Percentiles rank a stretch among this genome's conserved stretches.
These are phyloP conservation scores for Penicillium psychrofluorescens DNA, from an alignment of 495 filamentous ascomycete genomes.

Conservation along the genomic window DNA sequence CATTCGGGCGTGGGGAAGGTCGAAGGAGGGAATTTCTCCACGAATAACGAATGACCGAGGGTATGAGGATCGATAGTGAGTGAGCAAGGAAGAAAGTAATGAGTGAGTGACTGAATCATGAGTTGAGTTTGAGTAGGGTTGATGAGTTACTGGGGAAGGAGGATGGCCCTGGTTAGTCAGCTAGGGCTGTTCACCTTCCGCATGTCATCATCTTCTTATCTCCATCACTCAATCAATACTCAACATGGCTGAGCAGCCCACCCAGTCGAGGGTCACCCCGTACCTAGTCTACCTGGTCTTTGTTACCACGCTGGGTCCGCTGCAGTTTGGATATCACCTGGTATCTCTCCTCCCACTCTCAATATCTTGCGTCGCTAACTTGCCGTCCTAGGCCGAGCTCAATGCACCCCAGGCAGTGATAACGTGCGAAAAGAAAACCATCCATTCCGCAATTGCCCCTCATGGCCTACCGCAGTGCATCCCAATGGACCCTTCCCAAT, in stretches of 20 bases:
- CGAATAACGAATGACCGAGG: neutral
- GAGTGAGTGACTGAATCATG: no score
- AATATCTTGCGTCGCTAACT: neutral
- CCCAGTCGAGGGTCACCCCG: constrained; percentile 36
- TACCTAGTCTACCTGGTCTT: constrained; percentile 60
- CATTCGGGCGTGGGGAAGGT: constrained; percentile 1
- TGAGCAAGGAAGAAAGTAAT: no score
- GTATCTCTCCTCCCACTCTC: constrained; percentile 33
- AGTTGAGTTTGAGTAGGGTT: no score
- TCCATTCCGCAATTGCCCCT: constrained; percentile 31
- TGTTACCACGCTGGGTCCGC: constrained; percentile 66
- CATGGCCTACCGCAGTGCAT: constrained; percentile 64
- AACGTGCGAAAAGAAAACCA: constrained; percentile 62
- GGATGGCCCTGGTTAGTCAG: neutral
- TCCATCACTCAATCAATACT: neutral
- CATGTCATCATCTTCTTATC: no score
- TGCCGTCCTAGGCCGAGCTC: constrained; percentile 69
- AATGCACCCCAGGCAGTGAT: constrained; percentile 91
- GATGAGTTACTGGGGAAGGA: no score
- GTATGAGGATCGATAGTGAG: no score
- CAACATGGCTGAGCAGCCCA: constrained; percentile 16
- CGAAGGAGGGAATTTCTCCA: constrained; percentile 1
- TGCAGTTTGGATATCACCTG: constrained; percentile 92
- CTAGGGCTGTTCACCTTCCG: neutral
- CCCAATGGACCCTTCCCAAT: constrained; percentile 67